A percentile compares a stretch with the other conserved stretches of the same genome.
These are phyloP conservation scores for Whalleya microplaca DNA, from an alignment of 2,329 filamentous ascomycete genomes.

Conservation along the genomic window DNA sequence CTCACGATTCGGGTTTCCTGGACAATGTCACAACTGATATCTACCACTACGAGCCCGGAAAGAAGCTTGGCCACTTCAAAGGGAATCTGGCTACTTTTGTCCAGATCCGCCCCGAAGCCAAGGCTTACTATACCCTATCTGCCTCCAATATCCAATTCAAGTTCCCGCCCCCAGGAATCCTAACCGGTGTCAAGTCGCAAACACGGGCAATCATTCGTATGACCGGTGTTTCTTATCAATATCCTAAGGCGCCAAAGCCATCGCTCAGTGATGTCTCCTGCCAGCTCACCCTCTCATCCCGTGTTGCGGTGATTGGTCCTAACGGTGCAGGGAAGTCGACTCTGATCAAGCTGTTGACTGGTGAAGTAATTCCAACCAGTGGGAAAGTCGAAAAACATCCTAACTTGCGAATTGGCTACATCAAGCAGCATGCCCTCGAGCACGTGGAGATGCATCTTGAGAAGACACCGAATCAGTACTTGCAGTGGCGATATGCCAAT, in stretches of 20 bases:
- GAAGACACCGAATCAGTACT: conserved; percentile 98
- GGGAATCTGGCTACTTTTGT: conserved; percentile 86
- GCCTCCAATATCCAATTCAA: conserved; percentile 92
- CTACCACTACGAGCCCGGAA: conserved; percentile 94
- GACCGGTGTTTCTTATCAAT: conserved; percentile 89
- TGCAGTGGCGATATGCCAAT: conserved; percentile 97
- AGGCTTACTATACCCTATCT: conserved; percentile 96
- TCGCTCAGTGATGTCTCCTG: conserved; percentile 89
- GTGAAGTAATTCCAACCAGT: conserved; percentile 79
- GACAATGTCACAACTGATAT: conserved; percentile 98
- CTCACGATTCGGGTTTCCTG: conserved; percentile 96
- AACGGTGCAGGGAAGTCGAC: conserved; percentile 99
- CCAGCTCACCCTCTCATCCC: conserved; percentile 83
- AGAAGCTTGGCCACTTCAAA: conserved; percentile 89
- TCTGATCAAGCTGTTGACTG: conserved; percentile 94
- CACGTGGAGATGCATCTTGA: conserved; percentile 99
- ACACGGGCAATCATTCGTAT: conserved; percentile 95
- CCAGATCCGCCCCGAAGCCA: conserved; percentile 86
- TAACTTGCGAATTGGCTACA: conserved; percentile 97
- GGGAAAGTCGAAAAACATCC: conserved; percentile 98
- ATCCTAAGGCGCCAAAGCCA: conserved; percentile 85
- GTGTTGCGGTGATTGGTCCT: conserved; percentile 93
- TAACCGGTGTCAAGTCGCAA: conserved; percentile 92
- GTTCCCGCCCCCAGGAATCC: conserved; percentile 92
- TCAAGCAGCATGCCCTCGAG: conserved; percentile 98